Percentiles rank a stretch among this genome's conserved stretches.
Evolutionary conservation across 306 rosid species (phyloP).

Genomic region (Corylus americana): DNA sequence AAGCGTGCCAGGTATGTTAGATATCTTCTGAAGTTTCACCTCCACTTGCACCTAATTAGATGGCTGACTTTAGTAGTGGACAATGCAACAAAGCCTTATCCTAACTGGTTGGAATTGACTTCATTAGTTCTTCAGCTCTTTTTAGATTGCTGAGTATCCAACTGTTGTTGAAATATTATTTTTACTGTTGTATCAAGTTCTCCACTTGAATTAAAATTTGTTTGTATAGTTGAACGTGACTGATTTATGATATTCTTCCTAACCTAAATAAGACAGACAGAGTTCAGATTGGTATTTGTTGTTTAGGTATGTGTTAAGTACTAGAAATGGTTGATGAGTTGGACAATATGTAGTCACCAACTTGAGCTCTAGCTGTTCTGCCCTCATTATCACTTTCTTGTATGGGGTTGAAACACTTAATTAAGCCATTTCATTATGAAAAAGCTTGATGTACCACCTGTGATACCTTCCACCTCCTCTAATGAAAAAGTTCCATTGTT

Average conservation of each 20-base stretch:
- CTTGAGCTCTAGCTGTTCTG: neutral
- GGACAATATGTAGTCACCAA: neutral
- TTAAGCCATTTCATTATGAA: neutral
- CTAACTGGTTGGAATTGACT: neutral
- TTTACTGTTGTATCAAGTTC: neutral
- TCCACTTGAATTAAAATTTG: too few species aligned
- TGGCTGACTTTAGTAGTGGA: neutral
- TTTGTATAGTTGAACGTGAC: too few species aligned
- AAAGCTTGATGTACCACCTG: neutral
- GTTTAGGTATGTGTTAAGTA: neutral
- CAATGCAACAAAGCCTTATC: neutral
- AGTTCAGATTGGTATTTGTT: neutral
- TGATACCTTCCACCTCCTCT: neutral
- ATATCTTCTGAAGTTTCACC: neutral
- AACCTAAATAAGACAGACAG: neutral
- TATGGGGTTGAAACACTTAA: neutral
- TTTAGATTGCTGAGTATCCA: neutral
- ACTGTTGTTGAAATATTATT: neutral
- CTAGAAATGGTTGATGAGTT: neutral
- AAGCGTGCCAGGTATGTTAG: slow-evolving; percentile 73
- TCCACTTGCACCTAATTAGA: slow-evolving; percentile 11
- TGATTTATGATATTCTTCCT: neutral
- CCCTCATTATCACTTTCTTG: neutral
- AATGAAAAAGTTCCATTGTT: neutral
- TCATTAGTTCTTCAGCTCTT: neutral